Base-by-base conservation (phyloP, 163 green algal species). In the Trebouxia gelatinosa region DNA sequence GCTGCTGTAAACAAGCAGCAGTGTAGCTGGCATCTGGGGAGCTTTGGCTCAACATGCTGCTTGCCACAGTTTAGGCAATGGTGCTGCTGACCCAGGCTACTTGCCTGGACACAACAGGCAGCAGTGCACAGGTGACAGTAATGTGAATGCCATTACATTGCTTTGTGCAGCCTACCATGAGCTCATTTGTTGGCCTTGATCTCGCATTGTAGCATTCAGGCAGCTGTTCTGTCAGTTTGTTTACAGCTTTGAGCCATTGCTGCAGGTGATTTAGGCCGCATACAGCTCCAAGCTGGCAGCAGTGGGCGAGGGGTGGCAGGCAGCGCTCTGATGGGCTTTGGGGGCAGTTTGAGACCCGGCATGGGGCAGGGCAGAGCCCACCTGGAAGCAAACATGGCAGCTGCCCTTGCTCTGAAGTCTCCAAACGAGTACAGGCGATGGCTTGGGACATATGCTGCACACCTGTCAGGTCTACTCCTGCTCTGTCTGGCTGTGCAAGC, bases 351-450 rank as follows among this genome's bases (percentile, higher is more conserved):
- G 11, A 2, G 74, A 61, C 26, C n/a, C 40, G 81, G 75, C 64
- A n/a, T 57, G 34, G 78, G 31, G 6, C 65, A 79, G 40, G 78
- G 71, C 31, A 67, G 88, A 2, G 82, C 82, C 9, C 81, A 92
- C 62, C 77, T 93, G 46, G 91, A 96, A 79, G 51, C 76, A 67
- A 89, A 89, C 71, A 67, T 97, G 78, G 84, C 87, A 2, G 77
- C 84, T 3, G 90, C 90, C 29, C 79, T 86, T 62, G 83, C 78
- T 16, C 75, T 97, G 78, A 64, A 84, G 38, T 90, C 84, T 13
- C 66, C 80, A 0, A 38, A 64, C 9, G 92, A 95, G 78, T 95
- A 90, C 80, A 75, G 84, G 51, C 80, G 84, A 57, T 95, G 87
- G 87, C 87, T 97, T 34, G 38, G 78, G 0, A 86, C 85, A 13